Conservation (phyloP, 202 grass and related monocot species). For the Saccharum hybrid region DNA sequence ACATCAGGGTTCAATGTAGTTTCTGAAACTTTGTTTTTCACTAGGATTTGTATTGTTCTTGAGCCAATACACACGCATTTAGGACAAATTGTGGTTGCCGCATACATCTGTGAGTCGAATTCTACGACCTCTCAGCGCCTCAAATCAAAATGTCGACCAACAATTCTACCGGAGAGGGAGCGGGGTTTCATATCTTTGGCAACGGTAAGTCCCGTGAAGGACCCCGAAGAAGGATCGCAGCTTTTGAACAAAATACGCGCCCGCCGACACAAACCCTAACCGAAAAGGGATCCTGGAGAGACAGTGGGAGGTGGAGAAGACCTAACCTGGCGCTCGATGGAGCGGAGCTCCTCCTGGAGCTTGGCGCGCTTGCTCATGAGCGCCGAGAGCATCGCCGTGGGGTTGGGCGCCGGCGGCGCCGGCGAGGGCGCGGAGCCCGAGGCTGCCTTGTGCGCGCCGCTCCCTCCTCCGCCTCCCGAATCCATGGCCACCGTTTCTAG, state of each 20-base stretch:
- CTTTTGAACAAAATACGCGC: neutral
- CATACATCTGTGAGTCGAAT: conserved; percentile 4
- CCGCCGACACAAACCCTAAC: conserved; percentile 24
- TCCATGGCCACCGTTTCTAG: conserved; percentile 60
- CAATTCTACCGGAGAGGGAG: neutral
- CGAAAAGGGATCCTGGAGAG: neutral
- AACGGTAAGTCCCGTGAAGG: neutral
- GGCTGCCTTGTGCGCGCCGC: conserved; percentile 55
- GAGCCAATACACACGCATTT: neutral
- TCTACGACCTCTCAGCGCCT: neutral
- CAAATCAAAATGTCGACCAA: conserved; percentile 6
- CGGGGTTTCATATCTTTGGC: neutral
- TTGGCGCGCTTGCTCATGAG: conserved; percentile 92
- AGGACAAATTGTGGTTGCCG: neutral
- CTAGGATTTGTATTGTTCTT: conserved; percentile 15
- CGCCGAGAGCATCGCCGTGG: conserved; percentile 82
- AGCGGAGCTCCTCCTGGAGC: conserved; percentile 95
- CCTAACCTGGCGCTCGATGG: conserved; percentile 94
- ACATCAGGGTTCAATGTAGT: neutral
- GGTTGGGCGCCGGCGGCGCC: conserved; percentile 56
- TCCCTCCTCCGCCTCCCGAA: conserved; percentile 60
- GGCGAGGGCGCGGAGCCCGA: conserved; percentile 62
- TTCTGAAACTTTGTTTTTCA: neutral
- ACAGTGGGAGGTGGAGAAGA: neutral
- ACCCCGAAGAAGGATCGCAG: neutral